These are phyloP conservation scores for Globisporangium nagaii DNA, from an alignment of 352 stramenopile genomes.

Conservation along the genomic window DNA sequence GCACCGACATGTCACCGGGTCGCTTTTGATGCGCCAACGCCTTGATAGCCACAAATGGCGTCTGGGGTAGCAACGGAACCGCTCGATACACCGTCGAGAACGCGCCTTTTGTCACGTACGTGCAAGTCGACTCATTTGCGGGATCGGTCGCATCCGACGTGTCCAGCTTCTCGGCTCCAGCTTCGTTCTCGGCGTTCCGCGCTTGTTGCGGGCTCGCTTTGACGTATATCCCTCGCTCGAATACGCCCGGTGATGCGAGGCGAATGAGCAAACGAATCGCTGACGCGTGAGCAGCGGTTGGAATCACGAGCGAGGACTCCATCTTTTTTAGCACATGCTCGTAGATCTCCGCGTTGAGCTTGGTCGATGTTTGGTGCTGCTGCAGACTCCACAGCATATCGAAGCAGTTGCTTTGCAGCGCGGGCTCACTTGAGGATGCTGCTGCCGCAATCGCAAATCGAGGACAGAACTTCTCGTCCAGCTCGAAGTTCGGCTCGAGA, in stretches of 20 bases:
- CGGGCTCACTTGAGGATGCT: background rate
- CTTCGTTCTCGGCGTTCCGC: background rate
- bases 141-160: background rate
- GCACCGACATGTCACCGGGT: conserved; percentile 33
- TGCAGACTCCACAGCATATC: conserved; percentile 48
- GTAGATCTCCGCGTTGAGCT: conserved; percentile 15
- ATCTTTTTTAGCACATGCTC: conserved; percentile 29
- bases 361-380: conserved; percentile 19
- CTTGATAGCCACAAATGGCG: conserved; percentile 38
- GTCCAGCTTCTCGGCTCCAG: background rate
- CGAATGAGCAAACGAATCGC: conserved; percentile 28
- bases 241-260: conserved; percentile 32
- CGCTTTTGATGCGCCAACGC: conserved; percentile 37
- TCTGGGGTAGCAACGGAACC: conserved; percentile 9
- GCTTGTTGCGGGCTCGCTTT: background rate
- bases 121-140: background rate
- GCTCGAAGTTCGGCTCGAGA: conserved; percentile 25
- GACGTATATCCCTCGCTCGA: conserved; percentile 34
- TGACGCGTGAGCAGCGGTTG: conserved; percentile 19
- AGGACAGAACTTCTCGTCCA: conserved; percentile 29
- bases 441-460: conserved; percentile 23
- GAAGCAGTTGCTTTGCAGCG: background rate
- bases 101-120: conserved; percentile 43
- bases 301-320: conserved; percentile 19
- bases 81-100: conserved; percentile 44